Evolutionary conservation across 345 rosid genomes (phyloP), one percentile per base, ranked within the genome.

Genomic region (Triadica sebifera): DNA sequence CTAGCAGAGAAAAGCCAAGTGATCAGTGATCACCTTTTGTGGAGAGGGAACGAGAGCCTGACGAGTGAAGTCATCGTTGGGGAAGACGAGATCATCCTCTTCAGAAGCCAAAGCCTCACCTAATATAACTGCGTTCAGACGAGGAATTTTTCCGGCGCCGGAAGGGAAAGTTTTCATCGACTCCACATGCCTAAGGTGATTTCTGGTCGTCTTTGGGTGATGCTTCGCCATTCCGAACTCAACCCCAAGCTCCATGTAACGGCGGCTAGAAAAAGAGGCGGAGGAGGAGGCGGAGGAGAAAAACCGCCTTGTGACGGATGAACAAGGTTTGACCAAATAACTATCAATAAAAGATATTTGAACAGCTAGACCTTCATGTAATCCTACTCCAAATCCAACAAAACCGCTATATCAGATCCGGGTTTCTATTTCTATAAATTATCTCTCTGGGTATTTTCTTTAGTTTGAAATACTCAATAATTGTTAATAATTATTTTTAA

Each of bases 51-150:
- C 80, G 38, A 86, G 89, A 58, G 99, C 99, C 74, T 88, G 90
- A 65, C 67, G 37, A 6, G 89, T 81, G 86, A 95, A 95, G 9
- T 88, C 84, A 41, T 82, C 76, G 74, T 85, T 89, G 20, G 98
- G 99, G 65, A 84, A 84, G 77, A 95, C 76, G 77, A 89, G 85
- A 83, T 93, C 96, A 68, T 87, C 78, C 81, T 91, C 99, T 64
- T 91, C 99, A 20, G 98, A 93, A 24, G 99, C 96, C 77, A 88
- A 86, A 29, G 94, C 73, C 66, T 95, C 97, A 1, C 98, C 99
- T 46, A 93, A 81, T 17, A 90, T 78, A 56, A 93, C 87, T 2
- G 96, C 97, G 84, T 90, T 91, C 72, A 89, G 71, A 0, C 69
- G 87, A 53, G 93, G 49, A 68, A 90, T 89, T 77, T 75, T 84